These are phyloP conservation scores for Cercospora nicotianae DNA, from an alignment of 2,329 filamentous ascomycete species.

Conservation along the genomic window DNA sequence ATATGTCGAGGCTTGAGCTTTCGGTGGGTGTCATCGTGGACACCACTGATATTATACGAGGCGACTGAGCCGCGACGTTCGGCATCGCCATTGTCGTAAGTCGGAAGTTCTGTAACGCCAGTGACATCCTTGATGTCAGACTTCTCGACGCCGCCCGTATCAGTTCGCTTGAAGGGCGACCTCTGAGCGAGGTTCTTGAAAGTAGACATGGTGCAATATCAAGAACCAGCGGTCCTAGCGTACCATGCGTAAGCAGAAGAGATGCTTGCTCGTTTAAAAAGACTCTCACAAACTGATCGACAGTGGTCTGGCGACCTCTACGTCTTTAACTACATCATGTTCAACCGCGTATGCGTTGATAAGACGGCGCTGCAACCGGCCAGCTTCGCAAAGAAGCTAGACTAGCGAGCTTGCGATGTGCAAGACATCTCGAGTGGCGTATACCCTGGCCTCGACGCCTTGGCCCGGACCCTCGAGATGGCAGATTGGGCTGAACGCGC, in stretches of 20 bases:
- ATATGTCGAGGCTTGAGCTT: slow-evolving; percentile 49
- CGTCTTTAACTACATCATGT: slow-evolving; percentile 17
- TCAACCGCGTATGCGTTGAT: slow-evolving; percentile 7
- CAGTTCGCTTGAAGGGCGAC: slow-evolving; percentile 22
- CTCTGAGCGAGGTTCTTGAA: slow-evolving; percentile 21
- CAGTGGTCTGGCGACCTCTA: background rate
- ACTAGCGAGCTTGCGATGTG: slow-evolving; percentile 11
- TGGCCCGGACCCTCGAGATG: slow-evolving; percentile 12
- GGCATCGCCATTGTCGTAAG: slow-evolving; percentile 22
- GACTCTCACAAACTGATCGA: background rate
- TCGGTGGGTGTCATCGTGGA: slow-evolving; percentile 42
- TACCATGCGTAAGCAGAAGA: background rate
- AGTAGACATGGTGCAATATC: slow-evolving; percentile 16
- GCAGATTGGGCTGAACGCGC: slow-evolving; percentile 8
- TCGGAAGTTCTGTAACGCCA: slow-evolving; percentile 9
- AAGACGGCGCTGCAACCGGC: slow-evolving; percentile 13
- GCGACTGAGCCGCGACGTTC: slow-evolving; percentile 29
- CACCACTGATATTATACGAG: slow-evolving; percentile 27
- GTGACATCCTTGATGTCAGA: slow-evolving; percentile 16
- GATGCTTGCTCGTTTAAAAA: background rate
- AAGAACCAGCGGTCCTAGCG: background rate
- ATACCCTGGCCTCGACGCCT: slow-evolving; percentile 7
- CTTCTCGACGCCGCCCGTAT: slow-evolving; percentile 20
- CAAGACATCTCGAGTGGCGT: slow-evolving; percentile 13
- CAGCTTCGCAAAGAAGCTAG: slow-evolving; percentile 10